A percentile compares a stretch with the other conserved stretches of the same genome.
Evolutionary conservation across 768 basidiomycete species (phyloP).

Genomic region (Suillus variegatus): DNA sequence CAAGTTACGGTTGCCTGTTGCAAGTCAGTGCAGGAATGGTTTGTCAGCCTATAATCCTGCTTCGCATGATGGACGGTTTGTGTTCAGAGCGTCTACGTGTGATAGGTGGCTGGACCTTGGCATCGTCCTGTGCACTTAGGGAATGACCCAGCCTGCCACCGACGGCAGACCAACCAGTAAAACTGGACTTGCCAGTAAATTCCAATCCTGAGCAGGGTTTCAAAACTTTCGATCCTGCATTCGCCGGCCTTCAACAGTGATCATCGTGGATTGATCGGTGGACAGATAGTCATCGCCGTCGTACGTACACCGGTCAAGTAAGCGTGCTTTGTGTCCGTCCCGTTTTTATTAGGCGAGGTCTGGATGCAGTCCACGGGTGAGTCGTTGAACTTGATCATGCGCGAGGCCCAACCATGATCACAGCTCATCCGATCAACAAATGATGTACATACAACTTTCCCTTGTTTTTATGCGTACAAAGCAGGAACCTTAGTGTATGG

Average conservation of each 20-base stretch:
- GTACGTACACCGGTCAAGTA: not conserved
- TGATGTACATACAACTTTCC: conserved; percentile 2
- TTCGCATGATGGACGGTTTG: not conserved
- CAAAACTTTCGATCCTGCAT: not conserved
- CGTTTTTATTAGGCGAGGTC: not conserved
- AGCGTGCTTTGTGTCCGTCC: not conserved
- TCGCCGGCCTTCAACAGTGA: not conserved
- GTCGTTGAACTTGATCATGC: not conserved
- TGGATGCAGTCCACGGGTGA: not conserved
- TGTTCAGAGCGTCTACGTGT: not conserved
- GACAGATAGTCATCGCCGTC: not conserved
- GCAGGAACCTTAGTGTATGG: not conserved
- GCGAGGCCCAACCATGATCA: not conserved
- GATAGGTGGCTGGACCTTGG: not conserved
- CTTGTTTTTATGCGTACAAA: not conserved
- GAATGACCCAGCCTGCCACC: no score
- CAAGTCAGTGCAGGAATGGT: not conserved
- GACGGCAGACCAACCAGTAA: not conserved
- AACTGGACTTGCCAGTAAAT: not conserved
- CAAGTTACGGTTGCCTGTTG: not conserved
- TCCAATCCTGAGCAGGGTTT: not conserved
- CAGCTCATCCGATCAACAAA: not conserved
- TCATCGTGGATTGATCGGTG: not conserved
- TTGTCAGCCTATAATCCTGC: not conserved
- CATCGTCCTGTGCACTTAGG: no score